phyloP scores from a whole-genome alignment of 1,284 basidiomycete genomes.

The Melampsora larici-populina region DNA sequence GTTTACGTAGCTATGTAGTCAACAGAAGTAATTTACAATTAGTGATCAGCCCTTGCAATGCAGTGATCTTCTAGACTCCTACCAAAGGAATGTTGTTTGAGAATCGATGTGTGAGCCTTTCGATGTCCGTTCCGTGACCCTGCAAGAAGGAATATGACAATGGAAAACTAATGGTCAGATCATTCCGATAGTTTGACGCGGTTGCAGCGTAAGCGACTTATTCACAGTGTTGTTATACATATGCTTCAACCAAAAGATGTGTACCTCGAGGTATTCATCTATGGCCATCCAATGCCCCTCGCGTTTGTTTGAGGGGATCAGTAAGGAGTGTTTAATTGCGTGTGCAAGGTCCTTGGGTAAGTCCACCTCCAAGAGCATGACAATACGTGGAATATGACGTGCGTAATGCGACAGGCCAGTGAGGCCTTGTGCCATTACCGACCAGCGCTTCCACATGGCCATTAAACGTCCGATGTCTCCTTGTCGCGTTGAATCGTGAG shows the following conservation, averaged over 20 bases:
- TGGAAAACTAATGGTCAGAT: too few species aligned
- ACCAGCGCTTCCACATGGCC: conserved; percentile 14
- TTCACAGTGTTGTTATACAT: too few species aligned
- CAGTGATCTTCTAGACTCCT: too few species aligned
- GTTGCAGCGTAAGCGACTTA: too few species aligned
- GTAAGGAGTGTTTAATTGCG: neutral
- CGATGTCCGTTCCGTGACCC: too few species aligned
- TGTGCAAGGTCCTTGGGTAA: neutral
- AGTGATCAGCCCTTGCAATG: too few species aligned
- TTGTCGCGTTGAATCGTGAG: conserved; percentile 5
- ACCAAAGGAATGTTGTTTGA: too few species aligned
- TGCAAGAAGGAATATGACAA: too few species aligned
- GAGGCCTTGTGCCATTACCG: neutral
- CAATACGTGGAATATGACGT: neutral
- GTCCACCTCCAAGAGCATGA: neutral
- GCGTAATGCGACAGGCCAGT: conserved; percentile 3
- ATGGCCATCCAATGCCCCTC: conserved; percentile 10
- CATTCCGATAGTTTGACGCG: too few species aligned
- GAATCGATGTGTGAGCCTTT: too few species aligned
- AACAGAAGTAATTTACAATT: too few species aligned
- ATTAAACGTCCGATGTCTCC: neutral
- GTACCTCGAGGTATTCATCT: conserved; percentile 4
- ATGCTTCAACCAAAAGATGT: neutral
- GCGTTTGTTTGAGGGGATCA: neutral
- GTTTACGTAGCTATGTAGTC: too few species aligned